phyloP scores from a whole-genome alignment of 2,329 filamentous ascomycete genomes.

The Epichloe glyceriae region DNA sequence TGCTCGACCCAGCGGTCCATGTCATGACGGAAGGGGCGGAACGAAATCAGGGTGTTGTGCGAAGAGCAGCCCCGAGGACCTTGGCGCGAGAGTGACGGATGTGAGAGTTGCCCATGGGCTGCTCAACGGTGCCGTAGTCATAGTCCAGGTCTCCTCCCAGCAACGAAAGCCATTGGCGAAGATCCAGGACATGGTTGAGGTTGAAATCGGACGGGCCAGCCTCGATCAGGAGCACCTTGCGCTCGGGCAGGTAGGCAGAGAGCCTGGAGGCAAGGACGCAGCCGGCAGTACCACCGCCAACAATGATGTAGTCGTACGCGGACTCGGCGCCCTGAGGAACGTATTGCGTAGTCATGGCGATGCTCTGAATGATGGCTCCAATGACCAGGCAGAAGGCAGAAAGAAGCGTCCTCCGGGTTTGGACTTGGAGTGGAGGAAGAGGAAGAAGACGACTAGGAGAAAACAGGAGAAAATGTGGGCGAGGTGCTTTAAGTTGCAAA shows the following conservation, averaged over 20 bases:
- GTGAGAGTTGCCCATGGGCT: slow-evolving; percentile 82
- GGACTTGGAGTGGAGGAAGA: neutral
- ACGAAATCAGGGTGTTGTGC: slow-evolving; percentile 88
- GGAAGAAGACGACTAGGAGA: neutral
- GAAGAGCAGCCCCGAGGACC: slow-evolving; percentile 87
- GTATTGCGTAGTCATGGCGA: slow-evolving; percentile 53
- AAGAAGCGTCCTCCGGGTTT: neutral
- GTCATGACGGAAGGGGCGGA: slow-evolving; percentile 84
- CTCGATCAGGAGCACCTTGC: slow-evolving; percentile 72
- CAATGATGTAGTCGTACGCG: slow-evolving; percentile 72
- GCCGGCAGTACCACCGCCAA: slow-evolving; percentile 75
- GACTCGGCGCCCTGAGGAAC: slow-evolving; percentile 51
- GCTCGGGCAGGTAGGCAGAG: slow-evolving; percentile 71
- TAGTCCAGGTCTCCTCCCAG: slow-evolving; percentile 83
- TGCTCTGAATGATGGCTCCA: neutral
- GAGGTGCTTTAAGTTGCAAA: neutral
- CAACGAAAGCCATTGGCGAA: slow-evolving; percentile 76
- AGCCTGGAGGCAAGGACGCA: slow-evolving; percentile 73
- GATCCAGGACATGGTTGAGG: slow-evolving; percentile 73
- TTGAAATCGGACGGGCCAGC: slow-evolving; percentile 81
- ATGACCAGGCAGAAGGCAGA: neutral
- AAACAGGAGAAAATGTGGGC: neutral
- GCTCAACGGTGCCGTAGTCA: slow-evolving; percentile 79
- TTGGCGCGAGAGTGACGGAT: slow-evolving; percentile 89
- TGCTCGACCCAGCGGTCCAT: slow-evolving; percentile 70